A percentile compares a stretch with the other conserved stretches of the same genome.
phyloP scores from a whole-genome alignment of 2,329 filamentous ascomycete genomes.

The Piedraia hortae region DNA sequence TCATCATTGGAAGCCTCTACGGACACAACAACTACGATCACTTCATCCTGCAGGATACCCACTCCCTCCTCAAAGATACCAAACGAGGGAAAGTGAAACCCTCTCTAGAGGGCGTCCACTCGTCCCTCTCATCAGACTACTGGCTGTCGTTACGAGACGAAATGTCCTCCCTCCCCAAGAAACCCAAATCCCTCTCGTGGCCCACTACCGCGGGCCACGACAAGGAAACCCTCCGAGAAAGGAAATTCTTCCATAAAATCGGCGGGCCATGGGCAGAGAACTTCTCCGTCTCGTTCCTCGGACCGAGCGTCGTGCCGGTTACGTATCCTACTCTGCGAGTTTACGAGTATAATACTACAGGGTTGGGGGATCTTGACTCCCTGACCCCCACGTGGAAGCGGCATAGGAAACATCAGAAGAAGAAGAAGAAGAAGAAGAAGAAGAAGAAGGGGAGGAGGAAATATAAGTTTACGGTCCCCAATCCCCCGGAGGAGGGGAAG shows the following conservation, averaged over 20 bases:
- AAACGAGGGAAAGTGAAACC: constrained; percentile 16
- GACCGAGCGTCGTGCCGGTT: constrained; percentile 74
- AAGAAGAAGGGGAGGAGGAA: constrained; percentile 26
- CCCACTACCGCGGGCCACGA: neutral
- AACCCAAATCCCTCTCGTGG: constrained; percentile 7
- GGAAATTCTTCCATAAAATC: constrained; percentile 32
- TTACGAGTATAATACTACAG: constrained; percentile 77
- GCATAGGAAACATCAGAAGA: constrained; percentile 19
- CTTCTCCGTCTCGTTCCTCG: constrained; percentile 55
- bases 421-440: constrained; percentile 18
- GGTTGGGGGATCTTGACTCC: constrained; percentile 25
- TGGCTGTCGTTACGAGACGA: constrained; percentile 44
- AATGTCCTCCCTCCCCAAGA: constrained; percentile 52
- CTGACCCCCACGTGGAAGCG: constrained; percentile 7
- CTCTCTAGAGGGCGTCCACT: constrained; percentile 10
- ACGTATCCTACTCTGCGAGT: constrained; percentile 60
- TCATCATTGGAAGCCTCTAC: constrained; percentile 52
- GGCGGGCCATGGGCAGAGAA: constrained; percentile 63
- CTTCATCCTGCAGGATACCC: constrained; percentile 71
- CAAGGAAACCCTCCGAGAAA: constrained; percentile 13
- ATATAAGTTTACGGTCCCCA: constrained; percentile 28
- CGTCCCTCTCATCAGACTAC: constrained; percentile 48
- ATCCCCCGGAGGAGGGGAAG: constrained; percentile 41
- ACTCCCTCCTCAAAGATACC: constrained; percentile 38
- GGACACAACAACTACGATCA: constrained; percentile 99